phyloP scores from a whole-genome alignment of 495 filamentous ascomycete species.

The Penicillium cosmopolitanum region DNA sequence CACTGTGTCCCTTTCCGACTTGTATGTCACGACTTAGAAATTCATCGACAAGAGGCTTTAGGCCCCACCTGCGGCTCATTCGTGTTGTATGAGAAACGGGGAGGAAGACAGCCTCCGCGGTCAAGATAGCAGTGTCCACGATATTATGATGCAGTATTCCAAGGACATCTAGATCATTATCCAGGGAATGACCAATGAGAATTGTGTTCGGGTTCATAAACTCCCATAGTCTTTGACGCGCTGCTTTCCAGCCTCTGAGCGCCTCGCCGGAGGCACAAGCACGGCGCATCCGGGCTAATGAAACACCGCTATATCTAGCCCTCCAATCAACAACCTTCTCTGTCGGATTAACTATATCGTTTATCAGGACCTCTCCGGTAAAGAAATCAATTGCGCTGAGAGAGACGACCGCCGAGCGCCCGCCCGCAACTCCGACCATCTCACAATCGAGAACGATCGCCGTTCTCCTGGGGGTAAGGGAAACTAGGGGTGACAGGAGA shows the following conservation, averaged over 20 bases:
- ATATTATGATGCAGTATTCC: slow-evolving; percentile 41
- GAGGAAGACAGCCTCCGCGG: slow-evolving; percentile 18
- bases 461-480: slow-evolving; percentile 5
- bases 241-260: slow-evolving; percentile 40
- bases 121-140: slow-evolving; percentile 38
- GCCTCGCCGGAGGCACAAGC: slow-evolving; percentile 29
- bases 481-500: not conserved
- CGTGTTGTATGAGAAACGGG: not conserved
- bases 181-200: slow-evolving; percentile 46
- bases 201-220: slow-evolving; percentile 44
- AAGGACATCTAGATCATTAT: slow-evolving; percentile 43
- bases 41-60: slow-evolving; percentile 32
- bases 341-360: slow-evolving; percentile 37
- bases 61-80: slow-evolving; percentile 13
- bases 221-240: slow-evolving; percentile 38
- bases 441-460: slow-evolving; percentile 34
- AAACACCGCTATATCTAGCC: slow-evolving; percentile 40
- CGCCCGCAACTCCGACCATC: slow-evolving; percentile 24
- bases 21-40: slow-evolving; percentile 34
- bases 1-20: slow-evolving; percentile 34
- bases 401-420: slow-evolving; percentile 19
- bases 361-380: slow-evolving; percentile 43
- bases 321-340: slow-evolving; percentile 38
- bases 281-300: slow-evolving; percentile 16
- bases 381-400: slow-evolving; percentile 40